A percentile compares a stretch with the other conserved stretches of the same genome.
phyloP scores from a whole-genome alignment of 2,329 filamentous ascomycete genomes.

The Pezicula carpinea region DNA sequence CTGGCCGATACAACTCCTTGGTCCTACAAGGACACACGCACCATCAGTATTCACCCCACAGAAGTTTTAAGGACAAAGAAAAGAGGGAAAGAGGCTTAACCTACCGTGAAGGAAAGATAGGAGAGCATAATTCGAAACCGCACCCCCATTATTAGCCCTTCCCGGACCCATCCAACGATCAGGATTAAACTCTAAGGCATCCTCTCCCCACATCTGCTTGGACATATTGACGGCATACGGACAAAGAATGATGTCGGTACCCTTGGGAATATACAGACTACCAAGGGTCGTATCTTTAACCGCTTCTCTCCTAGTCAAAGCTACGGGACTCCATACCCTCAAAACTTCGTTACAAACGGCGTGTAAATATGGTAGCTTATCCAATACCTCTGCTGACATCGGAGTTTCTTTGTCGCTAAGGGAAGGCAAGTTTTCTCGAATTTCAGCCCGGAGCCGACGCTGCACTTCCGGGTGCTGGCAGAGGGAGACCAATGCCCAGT shows the following conservation, averaged over 20 bases:
- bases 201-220: slow-evolving; percentile 64
- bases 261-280: slow-evolving; percentile 59
- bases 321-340: slow-evolving; percentile 65
- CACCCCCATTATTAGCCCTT: slow-evolving; percentile 51
- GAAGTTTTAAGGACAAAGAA: no score
- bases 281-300: slow-evolving; percentile 57
- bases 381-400: slow-evolving; percentile 54
- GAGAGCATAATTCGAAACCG: slow-evolving; percentile 69
- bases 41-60: no score
- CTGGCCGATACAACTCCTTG: slow-evolving; percentile 75
- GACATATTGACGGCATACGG: slow-evolving; percentile 60
- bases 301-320: slow-evolving; percentile 61
- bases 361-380: slow-evolving; percentile 73
- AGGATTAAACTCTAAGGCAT: slow-evolving; percentile 70
- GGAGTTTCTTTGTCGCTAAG: slow-evolving; percentile 30
- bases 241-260: slow-evolving; percentile 59
- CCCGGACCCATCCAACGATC: slow-evolving; percentile 58
- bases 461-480: slow-evolving; percentile 62
- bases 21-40: slow-evolving; percentile 34
- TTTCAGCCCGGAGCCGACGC: slow-evolving; percentile 60
- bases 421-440: slow-evolving; percentile 56
- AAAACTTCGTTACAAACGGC: slow-evolving; percentile 72
- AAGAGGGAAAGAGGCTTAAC: no score
- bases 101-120: slow-evolving; percentile 71
- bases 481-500: slow-evolving; percentile 68